These are phyloP conservation scores for Torulaspora gathmanii DNA, from an alignment of 805 yeast genomes.

Conservation along the genomic window DNA sequence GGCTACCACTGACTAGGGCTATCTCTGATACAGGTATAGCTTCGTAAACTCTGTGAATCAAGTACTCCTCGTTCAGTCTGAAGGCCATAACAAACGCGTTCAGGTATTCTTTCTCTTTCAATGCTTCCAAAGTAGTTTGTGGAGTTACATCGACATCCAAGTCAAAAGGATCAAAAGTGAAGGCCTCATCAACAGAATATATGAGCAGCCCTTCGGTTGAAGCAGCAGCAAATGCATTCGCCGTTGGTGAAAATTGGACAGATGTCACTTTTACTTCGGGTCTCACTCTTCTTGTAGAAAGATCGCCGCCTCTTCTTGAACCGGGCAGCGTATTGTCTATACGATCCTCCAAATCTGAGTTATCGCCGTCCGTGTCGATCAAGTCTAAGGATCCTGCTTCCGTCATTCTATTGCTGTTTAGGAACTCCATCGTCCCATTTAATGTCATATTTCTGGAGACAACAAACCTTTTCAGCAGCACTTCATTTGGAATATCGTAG, in stretches of 20 bases:
- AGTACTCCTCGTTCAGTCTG: slow-evolving; percentile 75
- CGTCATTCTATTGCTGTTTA: slow-evolving; percentile 79
- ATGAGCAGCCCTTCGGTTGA: slow-evolving; percentile 89
- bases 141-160: slow-evolving; percentile 91
- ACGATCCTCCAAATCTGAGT: slow-evolving; percentile 79
- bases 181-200: slow-evolving; percentile 69
- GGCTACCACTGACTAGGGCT: slow-evolving; percentile 54
- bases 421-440: slow-evolving; percentile 75
- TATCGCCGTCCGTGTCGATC: slow-evolving; percentile 81
- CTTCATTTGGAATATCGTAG: slow-evolving; percentile 86
- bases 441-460: slow-evolving; percentile 87
- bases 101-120: slow-evolving; percentile 55
- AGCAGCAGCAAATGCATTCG: slow-evolving; percentile 87
- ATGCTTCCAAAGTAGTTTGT: slow-evolving; percentile 56
- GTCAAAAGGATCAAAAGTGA: slow-evolving; percentile 90
- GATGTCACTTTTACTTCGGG: slow-evolving; percentile 81
- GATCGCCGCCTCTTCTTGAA: slow-evolving; percentile 71
- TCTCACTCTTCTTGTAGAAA: slow-evolving; percentile 65
- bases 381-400: slow-evolving; percentile 82
- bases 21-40: slow-evolving; percentile 67
- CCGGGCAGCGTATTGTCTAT: slow-evolving; percentile 79
- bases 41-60: slow-evolving; percentile 72
- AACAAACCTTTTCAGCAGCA: slow-evolving; percentile 70
- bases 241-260: slow-evolving; percentile 82
- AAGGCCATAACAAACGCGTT: slow-evolving; percentile 88